Evolutionary conservation across 768 basidiomycete genomes (phyloP).

Genomic region (Heimioporus sp.): DNA sequence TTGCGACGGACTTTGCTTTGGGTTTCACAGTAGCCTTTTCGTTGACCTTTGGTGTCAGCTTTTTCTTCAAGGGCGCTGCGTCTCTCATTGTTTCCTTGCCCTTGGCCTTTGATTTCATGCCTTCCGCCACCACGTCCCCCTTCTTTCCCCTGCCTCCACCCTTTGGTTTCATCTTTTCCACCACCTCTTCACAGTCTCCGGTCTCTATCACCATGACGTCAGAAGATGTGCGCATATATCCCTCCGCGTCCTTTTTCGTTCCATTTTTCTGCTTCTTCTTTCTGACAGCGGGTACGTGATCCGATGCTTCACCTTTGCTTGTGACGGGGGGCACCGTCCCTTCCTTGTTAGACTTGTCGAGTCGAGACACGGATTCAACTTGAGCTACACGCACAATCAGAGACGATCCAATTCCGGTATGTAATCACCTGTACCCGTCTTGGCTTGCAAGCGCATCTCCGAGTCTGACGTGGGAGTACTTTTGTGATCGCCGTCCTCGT

Average conservation of each 20-base stretch:
- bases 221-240: slow-evolving; percentile 62
- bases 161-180: slow-evolving; percentile 21
- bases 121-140: slow-evolving; percentile 13
- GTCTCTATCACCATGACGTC: slow-evolving; percentile 43
- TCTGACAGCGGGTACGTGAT: slow-evolving; percentile 33
- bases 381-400: slow-evolving; percentile 16
- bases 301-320: slow-evolving; percentile 28
- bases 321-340: slow-evolving; percentile 26
- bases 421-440: slow-evolving; percentile 78
- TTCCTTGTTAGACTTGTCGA: slow-evolving; percentile 29
- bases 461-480: slow-evolving; percentile 41
- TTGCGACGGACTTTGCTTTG: slow-evolving; percentile 18
- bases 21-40: slow-evolving; percentile 14
- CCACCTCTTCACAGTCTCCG: slow-evolving; percentile 64
- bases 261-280: slow-evolving; percentile 50
- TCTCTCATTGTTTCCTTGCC: slow-evolving; percentile 18
- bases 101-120: slow-evolving; percentile 12
- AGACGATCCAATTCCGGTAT: slow-evolving; percentile 5
- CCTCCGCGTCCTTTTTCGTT: slow-evolving; percentile 56
- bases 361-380: slow-evolving; percentile 24
- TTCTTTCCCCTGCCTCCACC: slow-evolving; percentile 19
- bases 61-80: slow-evolving; percentile 13
- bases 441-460: slow-evolving; percentile 45
- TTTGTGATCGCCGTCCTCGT: slow-evolving; percentile 53
- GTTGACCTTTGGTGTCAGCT: slow-evolving; percentile 3